Evolutionary conservation across 352 stramenopile species (phyloP).

Genomic region (Aphanomyces stellatus): DNA sequence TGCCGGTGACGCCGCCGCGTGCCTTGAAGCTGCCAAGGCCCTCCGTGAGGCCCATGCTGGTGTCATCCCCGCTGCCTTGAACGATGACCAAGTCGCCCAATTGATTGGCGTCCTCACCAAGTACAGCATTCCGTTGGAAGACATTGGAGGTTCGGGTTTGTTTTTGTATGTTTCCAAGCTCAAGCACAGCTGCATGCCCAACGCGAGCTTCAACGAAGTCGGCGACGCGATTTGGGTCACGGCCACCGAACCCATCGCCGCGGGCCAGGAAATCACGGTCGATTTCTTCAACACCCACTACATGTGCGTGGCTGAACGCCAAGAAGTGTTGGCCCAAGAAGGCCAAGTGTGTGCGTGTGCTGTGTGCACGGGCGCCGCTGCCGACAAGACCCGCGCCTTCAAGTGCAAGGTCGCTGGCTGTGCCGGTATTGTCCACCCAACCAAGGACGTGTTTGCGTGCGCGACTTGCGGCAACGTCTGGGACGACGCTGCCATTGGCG

Average conservation of each 20-base stretch:
- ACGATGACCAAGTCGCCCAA: slow-evolving; percentile 50
- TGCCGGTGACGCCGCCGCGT: slow-evolving; percentile 35
- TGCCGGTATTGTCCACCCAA: slow-evolving; percentile 2
- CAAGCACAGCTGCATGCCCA: slow-evolving; percentile 65
- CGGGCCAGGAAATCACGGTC: slow-evolving; percentile 56
- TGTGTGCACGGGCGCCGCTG: slow-evolving; percentile 34
- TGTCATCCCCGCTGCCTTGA: slow-evolving; percentile 46
- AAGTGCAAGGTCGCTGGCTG: slow-evolving; percentile 26
- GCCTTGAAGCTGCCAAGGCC: slow-evolving; percentile 31
- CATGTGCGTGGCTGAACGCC: no score
- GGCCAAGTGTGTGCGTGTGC: no score
- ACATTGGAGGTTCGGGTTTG: slow-evolving; percentile 56
- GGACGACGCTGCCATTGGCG: not conserved
- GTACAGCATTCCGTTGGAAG: slow-evolving; percentile 66
- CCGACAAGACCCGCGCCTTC: slow-evolving; percentile 47
- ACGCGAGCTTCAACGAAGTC: slow-evolving; percentile 69
- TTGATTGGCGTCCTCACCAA: slow-evolving; percentile 68
- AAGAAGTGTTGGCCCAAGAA: no score
- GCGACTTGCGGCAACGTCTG: not conserved
- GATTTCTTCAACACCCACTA: slow-evolving; percentile 66
- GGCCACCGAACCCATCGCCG: slow-evolving; percentile 50
- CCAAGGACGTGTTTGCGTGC: not conserved
- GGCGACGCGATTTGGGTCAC: slow-evolving; percentile 65
- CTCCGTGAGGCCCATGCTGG: slow-evolving; percentile 40
- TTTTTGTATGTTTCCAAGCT: slow-evolving; percentile 68